Base-by-base conservation (phyloP, 805 yeast genomes). In the Starmerella riodocensis region DNA sequence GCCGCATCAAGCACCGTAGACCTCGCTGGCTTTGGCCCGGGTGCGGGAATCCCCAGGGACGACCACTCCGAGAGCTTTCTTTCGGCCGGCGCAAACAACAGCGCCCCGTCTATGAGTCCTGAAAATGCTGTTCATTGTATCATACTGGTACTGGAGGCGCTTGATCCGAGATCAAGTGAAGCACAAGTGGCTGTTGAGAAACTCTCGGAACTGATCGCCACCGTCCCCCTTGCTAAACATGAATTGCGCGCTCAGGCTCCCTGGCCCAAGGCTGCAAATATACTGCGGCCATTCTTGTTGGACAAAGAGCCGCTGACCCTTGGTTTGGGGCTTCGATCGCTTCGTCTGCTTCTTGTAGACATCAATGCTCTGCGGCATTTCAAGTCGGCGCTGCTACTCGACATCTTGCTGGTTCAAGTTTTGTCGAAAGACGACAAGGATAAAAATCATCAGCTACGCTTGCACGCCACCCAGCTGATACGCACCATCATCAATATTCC, bases 261-360 rank as follows among this genome's bases (percentile, higher is more conserved):
- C 5, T 47, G 63, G 47, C 41, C 55, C 5, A 54, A 53, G 19
- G 56, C 60, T 20, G 53, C 56, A 12, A 58, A 60, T 31, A 49
- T 74, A 24, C 65, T 86, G 9, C 80, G 75, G 50, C 66, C 68
- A 17, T 63, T 84, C 54, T 57, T 86, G 17, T 61, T 72, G 21
- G 74, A 72, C 49, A 64, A 64, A 6, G 67, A 71, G 34, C 66
- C 75, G 22, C 76, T 73, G 41, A 78, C 82, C 1, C 66, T 77
- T 6, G 79, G 86, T 0, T 69, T 84, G 2, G 94, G 86, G 0
- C 84, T 75, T 56, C 64, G 93, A 36, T 66, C 84, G 1, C 67
- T 84, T 18, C 63, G 95, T 14, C 70, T 78, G 47, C 63, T 81
- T 14, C 62, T 79, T 16, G 67, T 69, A 25, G 71, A 71, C 43